These are phyloP conservation scores for Plasmodium gonderi DNA, from an alignment of 169 alveolate genomes.

Conservation along the genomic window DNA sequence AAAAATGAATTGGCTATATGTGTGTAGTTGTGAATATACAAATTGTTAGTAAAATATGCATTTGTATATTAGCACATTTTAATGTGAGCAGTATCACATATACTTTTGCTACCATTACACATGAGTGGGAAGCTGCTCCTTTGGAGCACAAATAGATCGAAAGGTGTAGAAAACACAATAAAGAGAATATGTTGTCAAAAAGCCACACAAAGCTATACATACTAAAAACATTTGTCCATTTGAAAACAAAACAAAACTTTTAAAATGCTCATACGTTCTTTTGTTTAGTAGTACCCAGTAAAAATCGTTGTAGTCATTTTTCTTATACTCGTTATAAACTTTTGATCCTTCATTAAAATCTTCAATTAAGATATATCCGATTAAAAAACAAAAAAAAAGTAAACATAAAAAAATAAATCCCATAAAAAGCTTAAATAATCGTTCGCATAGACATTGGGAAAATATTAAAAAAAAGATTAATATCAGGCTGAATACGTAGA, in stretches of 20 bases:
- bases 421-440: slow-evolving; percentile 69
- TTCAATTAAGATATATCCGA: slow-evolving; percentile 70
- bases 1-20: no score
- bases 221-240: slow-evolving; percentile 73
- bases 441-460: slow-evolving; percentile 72
- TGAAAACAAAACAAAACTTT: slow-evolving; percentile 66
- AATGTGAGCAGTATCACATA: not conserved
- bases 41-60: no score
- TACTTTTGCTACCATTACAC: not conserved
- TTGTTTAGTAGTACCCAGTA: slow-evolving; percentile 64
- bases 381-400: slow-evolving; percentile 63
- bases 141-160: slow-evolving; percentile 58
- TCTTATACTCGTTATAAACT: slow-evolving; percentile 52
- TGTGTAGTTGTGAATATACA: no score
- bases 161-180: slow-evolving; percentile 61
- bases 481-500: slow-evolving; percentile 45
- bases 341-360: slow-evolving; percentile 73
- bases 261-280: slow-evolving; percentile 54
- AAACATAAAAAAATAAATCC: slow-evolving; percentile 60
- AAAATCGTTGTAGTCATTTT: slow-evolving; percentile 62
- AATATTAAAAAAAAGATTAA: slow-evolving; percentile 61
- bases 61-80: not conserved
- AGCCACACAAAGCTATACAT: slow-evolving; percentile 62
- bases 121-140: slow-evolving; percentile 13
- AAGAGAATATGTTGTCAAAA: slow-evolving; percentile 57